Conservation (phyloP, 2,329 filamentous ascomycete species). For the Diaporthe capsici region DNA sequence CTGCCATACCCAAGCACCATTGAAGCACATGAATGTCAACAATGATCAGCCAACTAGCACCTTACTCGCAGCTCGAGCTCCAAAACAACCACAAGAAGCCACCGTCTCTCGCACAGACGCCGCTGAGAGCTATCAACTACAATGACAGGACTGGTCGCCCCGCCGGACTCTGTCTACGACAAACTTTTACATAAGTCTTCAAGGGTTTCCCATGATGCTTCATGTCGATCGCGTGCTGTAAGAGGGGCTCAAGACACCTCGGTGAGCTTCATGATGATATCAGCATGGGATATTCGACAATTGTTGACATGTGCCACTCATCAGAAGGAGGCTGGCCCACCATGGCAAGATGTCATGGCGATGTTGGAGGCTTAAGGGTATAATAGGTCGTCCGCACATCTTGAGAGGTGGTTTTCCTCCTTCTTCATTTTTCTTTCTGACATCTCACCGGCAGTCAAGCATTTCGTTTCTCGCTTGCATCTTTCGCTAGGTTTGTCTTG, state of each 20-base stretch:
- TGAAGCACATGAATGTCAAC: not conserved
- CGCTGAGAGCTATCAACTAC: not conserved
- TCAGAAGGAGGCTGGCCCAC: not conserved
- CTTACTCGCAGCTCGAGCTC: not conserved
- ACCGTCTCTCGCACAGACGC: conserved; percentile 24
- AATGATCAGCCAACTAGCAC: not conserved
- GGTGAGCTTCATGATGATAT: conserved; percentile 29
- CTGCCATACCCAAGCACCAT: not conserved
- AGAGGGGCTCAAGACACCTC: not conserved
- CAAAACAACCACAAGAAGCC: not conserved
- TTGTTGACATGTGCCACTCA: not conserved
- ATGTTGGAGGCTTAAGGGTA: not conserved
- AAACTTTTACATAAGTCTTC: conserved; percentile 18
- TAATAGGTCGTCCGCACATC: conserved; percentile 8
- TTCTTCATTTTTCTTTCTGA: not conserved
- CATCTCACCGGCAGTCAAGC: not conserved
- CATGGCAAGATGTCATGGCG: not conserved
- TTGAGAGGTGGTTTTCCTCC: not conserved
- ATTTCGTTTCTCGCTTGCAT: not conserved
- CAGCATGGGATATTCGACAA: conserved; percentile 5
- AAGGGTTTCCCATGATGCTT: not conserved
- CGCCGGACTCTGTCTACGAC: not conserved
- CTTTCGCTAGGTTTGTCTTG: conserved; percentile 5
- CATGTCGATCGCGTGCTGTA: not conserved
- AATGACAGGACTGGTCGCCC: not conserved